These are phyloP conservation scores for Pseudogymnoascus sp. DNA, from an alignment of 2,329 filamentous ascomycete genomes.

Conservation along the genomic window DNA sequence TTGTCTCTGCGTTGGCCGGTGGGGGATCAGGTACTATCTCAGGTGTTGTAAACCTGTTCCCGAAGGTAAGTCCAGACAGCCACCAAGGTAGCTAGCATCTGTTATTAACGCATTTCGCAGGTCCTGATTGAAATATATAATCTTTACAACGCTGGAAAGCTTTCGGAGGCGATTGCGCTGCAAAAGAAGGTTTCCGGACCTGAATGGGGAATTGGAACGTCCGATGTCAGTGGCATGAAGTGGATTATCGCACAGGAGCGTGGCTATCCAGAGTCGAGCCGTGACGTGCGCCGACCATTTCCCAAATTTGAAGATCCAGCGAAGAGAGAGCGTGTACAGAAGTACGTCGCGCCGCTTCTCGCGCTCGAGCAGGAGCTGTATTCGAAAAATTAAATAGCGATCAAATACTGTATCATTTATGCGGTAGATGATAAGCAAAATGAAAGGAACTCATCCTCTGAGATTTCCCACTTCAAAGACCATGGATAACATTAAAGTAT, in stretches of 20 bases:
- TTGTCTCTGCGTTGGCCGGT: conserved; percentile 50
- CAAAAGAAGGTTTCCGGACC: conserved; percentile 43
- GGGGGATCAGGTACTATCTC: conserved; percentile 53
- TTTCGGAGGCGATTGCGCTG: conserved; percentile 38
- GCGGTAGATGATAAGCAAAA: background rate
- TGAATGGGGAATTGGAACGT: conserved; percentile 49
- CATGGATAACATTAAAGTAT: conserved; percentile 34
- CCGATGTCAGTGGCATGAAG: conserved; percentile 53
- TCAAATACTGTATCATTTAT: conserved; percentile 1
- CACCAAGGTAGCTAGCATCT: conserved; percentile 39
- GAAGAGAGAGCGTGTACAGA: conserved; percentile 24
- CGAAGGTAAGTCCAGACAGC: conserved; percentile 51
- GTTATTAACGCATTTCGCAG: conserved; percentile 27
- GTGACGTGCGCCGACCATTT: conserved; percentile 46
- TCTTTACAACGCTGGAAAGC: conserved; percentile 38
- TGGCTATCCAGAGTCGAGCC: conserved; percentile 42
- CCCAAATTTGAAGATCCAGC: conserved; percentile 38
- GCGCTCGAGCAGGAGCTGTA: background rate
- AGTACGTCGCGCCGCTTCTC: conserved; percentile 9
- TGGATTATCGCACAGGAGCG: conserved; percentile 46
- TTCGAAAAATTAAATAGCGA: background rate
- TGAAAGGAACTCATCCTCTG: background rate
- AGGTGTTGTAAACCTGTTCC: conserved; percentile 61
- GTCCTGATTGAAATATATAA: conserved; percentile 41
- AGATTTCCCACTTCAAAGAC: background rate